phyloP scores from a whole-genome alignment of 805 yeast genomes.

The Cyberlindnera mrakii region DNA sequence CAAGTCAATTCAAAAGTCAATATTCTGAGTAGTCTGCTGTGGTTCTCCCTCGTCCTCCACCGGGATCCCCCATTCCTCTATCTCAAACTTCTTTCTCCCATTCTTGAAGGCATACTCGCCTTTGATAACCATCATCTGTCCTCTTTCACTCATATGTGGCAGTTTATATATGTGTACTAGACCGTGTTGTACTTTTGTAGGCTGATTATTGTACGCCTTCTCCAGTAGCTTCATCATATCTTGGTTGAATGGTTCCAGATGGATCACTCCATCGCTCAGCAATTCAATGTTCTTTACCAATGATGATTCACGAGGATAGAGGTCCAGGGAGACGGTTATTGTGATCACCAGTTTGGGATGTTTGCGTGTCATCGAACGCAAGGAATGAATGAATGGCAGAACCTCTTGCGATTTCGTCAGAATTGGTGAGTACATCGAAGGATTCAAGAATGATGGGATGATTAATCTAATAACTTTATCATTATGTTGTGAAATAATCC shows the following conservation, averaged over 20 bases:
- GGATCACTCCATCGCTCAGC: conserved; percentile 61
- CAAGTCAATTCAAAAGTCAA: conserved; percentile 13
- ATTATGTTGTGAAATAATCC: conserved; percentile 35
- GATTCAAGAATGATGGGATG: conserved; percentile 75
- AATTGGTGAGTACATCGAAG: conserved; percentile 59
- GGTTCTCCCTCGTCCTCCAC: conserved; percentile 59
- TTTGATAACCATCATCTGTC: conserved; percentile 67
- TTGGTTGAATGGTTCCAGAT: conserved; percentile 77
- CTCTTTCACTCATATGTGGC: conserved; percentile 68
- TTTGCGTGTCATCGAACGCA: conserved; percentile 48
- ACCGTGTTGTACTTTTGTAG: conserved; percentile 79
- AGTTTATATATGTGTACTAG: conserved; percentile 68
- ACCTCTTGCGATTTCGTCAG: conserved; percentile 40
- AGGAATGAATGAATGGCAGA: conserved; percentile 54
- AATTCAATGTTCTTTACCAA: conserved; percentile 49
- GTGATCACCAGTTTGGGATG: conserved; percentile 41
- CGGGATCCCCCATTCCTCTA: conserved; percentile 96
- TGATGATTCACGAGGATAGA: conserved; percentile 51
- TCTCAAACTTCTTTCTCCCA: conserved; percentile 76
- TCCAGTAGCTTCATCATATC: conserved; percentile 62
- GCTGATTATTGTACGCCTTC: conserved; percentile 62
- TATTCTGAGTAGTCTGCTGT: conserved; percentile 19
- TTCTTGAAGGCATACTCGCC: conserved; percentile 85
- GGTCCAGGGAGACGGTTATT: conserved; percentile 55
- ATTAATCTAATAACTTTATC: conserved; percentile 55